Evolutionary conservation across 805 yeast species (phyloP).

Genomic region (Candida saitoana): DNA sequence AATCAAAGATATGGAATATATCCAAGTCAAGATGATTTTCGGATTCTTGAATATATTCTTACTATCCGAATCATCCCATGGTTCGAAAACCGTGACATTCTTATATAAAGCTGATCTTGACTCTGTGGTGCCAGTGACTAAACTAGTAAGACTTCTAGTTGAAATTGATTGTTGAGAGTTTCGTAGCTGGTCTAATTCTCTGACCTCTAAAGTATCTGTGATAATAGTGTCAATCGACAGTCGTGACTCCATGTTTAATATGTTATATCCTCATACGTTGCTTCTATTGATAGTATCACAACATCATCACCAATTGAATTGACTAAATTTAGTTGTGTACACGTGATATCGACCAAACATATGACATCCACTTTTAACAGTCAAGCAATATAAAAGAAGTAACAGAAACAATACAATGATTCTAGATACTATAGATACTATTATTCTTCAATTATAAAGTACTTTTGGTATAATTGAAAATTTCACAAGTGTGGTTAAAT

Average conservation of each 20-base stretch:
- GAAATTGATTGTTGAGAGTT: not conserved
- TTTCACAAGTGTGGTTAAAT: no score
- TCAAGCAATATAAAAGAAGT: not conserved
- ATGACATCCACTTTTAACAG: not conserved
- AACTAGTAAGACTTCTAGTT: not conserved
- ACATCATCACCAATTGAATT: not conserved
- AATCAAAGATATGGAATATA: slow-evolving; percentile 25
- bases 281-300: not conserved
- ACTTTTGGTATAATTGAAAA: no score
- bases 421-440: no score
- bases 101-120: not conserved
- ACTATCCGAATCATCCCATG: slow-evolving; percentile 1
- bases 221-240: slow-evolving; percentile 1
- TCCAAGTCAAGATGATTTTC: slow-evolving; percentile 21
- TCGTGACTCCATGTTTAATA: slow-evolving; percentile 1
- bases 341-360: not conserved
- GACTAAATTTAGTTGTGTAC: no score
- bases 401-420: not conserved
- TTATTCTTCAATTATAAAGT: no score
- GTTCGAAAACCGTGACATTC: slow-evolving; percentile 5
- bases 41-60: slow-evolving; percentile 14
- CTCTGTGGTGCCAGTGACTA: not conserved
- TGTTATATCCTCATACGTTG: not conserved
- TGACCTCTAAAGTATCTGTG: not conserved
- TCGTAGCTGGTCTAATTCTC: not conserved